Evolutionary conservation across 1,139 yeast genomes (phyloP), one percentile per base, ranked within the genome.

Genomic region (Candida sanyaensis): DNA sequence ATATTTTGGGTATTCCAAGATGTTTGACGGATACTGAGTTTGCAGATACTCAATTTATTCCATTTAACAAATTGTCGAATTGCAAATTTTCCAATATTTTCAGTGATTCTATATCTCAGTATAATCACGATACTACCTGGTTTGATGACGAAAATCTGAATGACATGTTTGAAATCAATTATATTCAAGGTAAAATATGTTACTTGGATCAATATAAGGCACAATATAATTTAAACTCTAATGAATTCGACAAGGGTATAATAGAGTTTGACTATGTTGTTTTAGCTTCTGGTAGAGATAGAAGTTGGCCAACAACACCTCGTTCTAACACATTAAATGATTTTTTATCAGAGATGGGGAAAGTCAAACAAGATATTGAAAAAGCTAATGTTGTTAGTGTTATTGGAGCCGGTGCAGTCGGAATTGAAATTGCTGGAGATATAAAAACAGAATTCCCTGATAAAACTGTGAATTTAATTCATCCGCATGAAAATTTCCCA

Each of bases 241-340:
- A 17, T 12, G 32, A n/a, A 7, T 12, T 24, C 11, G 44, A 45
- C 10, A 53, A 50, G 12, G 66, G 64, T n/a, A 53, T 53, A 1
- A 59, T 78, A 21, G 61, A 62, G n/a, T 81, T 78, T 57, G 81
- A 79, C 53, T 79, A 75, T 52, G 75, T 75, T 23, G 64, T 80
- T 4, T 58, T 73, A 51, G 81, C 84, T 3, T 62, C 78, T 2
- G 86, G 86, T 1, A 62, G 84, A 57, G 69, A 77, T 50, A 62
- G 84, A 50, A 61, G 64, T 39, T 80, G 82, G 81, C 86, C 85
- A 10, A 73, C 79, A 32, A 78, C 81, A 21, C 85, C 85, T 1
- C 54, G 56, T 27, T 60, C 53, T 48, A 28, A n/a, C 7, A 71
- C 68, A 13, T 53, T 51, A 45, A 63, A 61, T 7, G 54, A 55